Evolutionary conservation across 257 asterid species (phyloP).

Genomic region (Voacanga thouarsii): DNA sequence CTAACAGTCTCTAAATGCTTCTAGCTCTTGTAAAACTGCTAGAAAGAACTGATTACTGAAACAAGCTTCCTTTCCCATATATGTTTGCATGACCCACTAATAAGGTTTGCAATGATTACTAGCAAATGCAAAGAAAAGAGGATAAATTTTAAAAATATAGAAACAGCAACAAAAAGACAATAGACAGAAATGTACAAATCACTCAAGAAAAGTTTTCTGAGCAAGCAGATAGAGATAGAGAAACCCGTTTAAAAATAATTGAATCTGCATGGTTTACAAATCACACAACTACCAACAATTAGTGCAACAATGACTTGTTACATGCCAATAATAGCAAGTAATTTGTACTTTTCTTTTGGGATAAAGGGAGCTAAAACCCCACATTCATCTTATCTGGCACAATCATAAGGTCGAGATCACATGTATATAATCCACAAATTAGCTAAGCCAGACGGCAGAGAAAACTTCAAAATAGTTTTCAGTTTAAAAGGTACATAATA

Average conservation of each 20-base stretch:
- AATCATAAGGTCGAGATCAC: not conserved
- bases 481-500: not conserved
- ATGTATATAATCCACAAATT: not conserved
- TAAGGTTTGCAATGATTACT: no score
- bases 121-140: not conserved
- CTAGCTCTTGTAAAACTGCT: no score
- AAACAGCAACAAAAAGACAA: not conserved
- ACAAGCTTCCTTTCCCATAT: no score
- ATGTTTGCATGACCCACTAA: no score
- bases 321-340: not conserved
- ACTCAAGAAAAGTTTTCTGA: not conserved
- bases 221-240: not conserved
- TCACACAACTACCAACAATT: not conserved
- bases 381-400: not conserved
- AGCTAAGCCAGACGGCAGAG: not conserved
- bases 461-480: not conserved
- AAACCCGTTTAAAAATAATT: not conserved
- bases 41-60: no score
- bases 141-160: not conserved
- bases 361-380: not conserved
- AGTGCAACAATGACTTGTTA: no score
- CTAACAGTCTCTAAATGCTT: not conserved
- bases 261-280: not conserved
- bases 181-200: not conserved
- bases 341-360: not conserved